These are phyloP conservation scores for Fusarium sublunatum DNA, from an alignment of 2,329 filamentous ascomycete genomes.

Conservation along the genomic window DNA sequence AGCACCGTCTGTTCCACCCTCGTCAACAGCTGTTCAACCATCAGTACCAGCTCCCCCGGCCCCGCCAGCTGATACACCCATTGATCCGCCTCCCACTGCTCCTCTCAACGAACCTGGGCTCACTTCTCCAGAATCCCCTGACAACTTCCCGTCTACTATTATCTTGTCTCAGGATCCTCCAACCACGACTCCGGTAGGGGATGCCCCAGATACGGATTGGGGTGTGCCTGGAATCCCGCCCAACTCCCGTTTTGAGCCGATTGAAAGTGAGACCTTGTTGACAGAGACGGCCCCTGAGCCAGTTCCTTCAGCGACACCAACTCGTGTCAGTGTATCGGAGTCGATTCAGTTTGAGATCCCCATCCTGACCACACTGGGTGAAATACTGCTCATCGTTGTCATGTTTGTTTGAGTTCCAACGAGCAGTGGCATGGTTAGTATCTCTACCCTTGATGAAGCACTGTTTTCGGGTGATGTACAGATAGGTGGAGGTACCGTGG, in stretches of 20 bases:
- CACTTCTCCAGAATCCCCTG: background rate
- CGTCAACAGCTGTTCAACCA: background rate
- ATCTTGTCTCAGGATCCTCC: conserved; percentile 3
- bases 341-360: conserved; percentile 39
- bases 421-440: background rate
- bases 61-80: background rate
- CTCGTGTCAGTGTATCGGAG: conserved; percentile 45
- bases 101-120: background rate
- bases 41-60: background rate
- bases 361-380: conserved; percentile 38
- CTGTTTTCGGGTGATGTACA: conserved; percentile 3
- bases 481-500: conserved; percentile 9
- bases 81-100: background rate
- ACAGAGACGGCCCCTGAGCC: conserved; percentile 41
- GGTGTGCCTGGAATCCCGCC: conserved; percentile 2
- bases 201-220: conserved; percentile 1
- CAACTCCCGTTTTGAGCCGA: background rate
- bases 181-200: background rate
- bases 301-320: conserved; percentile 40
- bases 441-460: background rate
- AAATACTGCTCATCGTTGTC: conserved; percentile 45
- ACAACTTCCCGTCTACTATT: conserved; percentile 7
- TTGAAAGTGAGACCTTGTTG: conserved; percentile 19
- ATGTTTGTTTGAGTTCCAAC: conserved; percentile 20
- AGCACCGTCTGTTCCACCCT: background rate